Evolutionary conservation across 768 basidiomycete species (phyloP).

Genomic region (Boletellus ananiceps): DNA sequence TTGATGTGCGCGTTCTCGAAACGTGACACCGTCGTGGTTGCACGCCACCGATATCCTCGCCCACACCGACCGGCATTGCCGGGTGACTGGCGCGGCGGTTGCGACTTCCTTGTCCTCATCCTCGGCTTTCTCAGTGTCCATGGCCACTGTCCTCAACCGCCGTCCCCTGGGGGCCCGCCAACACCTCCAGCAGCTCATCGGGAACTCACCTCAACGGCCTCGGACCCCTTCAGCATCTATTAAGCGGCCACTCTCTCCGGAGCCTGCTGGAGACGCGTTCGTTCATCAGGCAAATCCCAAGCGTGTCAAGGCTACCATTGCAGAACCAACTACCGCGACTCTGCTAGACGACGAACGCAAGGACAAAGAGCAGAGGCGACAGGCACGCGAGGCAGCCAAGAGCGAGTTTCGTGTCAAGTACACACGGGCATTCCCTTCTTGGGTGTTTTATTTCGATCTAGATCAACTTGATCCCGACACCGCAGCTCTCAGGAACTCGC

Average conservation of each 20-base stretch:
- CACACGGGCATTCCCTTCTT: constrained; percentile 75
- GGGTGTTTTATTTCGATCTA: constrained; percentile 83
- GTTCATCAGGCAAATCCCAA: constrained; percentile 33
- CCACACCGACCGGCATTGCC: not conserved
- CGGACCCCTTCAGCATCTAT: constrained; percentile 30
- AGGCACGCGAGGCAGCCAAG: constrained; percentile 52
- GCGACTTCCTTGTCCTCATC: constrained; percentile 1
- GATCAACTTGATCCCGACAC: constrained; percentile 39
- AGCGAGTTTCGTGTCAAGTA: constrained; percentile 82
- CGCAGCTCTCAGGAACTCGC: constrained; percentile 33
- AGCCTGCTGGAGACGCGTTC: constrained; percentile 34
- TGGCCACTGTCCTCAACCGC: constrained; percentile 44
- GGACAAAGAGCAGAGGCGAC: constrained; percentile 44
- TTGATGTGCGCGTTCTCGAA: constrained; percentile 1
- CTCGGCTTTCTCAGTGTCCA: constrained; percentile 13
- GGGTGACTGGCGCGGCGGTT: not conserved
- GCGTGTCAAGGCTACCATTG: constrained; percentile 38
- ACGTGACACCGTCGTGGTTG: constrained; percentile 1
- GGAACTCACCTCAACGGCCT: constrained; percentile 34
- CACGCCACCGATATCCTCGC: constrained; percentile 6
- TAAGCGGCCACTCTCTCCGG: constrained; percentile 52
- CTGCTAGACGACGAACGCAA: constrained; percentile 37
- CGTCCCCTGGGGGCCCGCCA: constrained; percentile 45
- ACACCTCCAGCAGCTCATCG: constrained; percentile 33
- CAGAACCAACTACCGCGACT: constrained; percentile 19